Evolutionary conservation across 2,329 filamentous ascomycete species (phyloP).

Genomic region (Cytospora piceae): DNA sequence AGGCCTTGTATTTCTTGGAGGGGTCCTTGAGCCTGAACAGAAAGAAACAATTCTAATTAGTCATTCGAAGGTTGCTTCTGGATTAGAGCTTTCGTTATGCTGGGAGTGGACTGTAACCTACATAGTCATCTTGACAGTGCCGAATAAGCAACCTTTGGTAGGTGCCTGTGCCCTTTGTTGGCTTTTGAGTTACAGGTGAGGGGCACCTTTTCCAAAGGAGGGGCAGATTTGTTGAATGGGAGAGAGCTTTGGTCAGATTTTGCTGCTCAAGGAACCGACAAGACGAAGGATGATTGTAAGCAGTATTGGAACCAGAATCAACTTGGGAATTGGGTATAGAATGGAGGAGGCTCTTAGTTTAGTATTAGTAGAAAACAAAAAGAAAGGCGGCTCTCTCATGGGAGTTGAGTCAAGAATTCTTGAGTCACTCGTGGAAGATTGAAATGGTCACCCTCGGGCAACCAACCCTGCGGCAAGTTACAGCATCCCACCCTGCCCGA

Average conservation of each 20-base stretch:
- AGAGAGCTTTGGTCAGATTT: neutral
- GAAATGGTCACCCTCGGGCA: neutral
- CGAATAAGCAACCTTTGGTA: neutral
- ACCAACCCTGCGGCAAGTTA: neutral
- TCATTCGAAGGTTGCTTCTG: too few species aligned
- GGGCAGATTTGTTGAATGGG: slow-evolving; percentile 9
- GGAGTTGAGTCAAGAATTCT: slow-evolving; percentile 22
- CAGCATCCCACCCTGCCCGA: neutral
- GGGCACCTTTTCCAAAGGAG: slow-evolving; percentile 10
- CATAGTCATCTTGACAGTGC: slow-evolving; percentile 39
- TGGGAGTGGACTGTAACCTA: slow-evolving; percentile 31
- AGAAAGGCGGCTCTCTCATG: neutral
- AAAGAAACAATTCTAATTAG: slow-evolving; percentile 8
- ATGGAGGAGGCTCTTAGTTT: neutral
- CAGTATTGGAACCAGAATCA: neutral
- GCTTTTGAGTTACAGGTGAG: slow-evolving; percentile 7
- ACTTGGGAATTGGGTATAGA: neutral
- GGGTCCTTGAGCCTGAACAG: slow-evolving; percentile 70
- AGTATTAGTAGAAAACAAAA: neutral
- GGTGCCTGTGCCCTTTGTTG: slow-evolving; percentile 10
- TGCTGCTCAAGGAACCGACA: neutral
- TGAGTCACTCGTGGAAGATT: neutral
- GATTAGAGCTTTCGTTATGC: neutral
- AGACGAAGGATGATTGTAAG: neutral
- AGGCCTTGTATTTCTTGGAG: slow-evolving; percentile 75